Evolutionary conservation across 768 basidiomycete genomes (phyloP), one percentile per base, ranked within the genome.

Genomic region (Lactarius psammicola): DNA sequence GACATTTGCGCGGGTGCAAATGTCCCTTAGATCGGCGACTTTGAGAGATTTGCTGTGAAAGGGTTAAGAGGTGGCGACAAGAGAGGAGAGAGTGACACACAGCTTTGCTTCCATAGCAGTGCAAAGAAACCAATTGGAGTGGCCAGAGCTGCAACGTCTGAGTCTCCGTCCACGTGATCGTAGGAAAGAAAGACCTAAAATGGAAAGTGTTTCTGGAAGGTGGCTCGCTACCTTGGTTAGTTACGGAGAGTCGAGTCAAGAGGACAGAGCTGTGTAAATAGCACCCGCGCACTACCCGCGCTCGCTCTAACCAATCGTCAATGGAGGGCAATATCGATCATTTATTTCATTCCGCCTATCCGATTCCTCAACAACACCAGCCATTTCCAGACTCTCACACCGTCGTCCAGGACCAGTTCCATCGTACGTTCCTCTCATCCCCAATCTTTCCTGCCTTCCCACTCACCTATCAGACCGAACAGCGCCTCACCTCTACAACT

Each of bases 1-100:
- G 62, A 84, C 76, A 40, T 72, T 65, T 26, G 87, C 88, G 55
- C 78, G 80, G 60, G 78, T 51, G 72, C 90, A 84, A 66, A 90
- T 82, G 63, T 83, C 80, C 71, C 78, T 85, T 75, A 90, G 85
- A 69, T 90, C 88, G 40, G 82, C 81, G 73, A 89, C 89, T 75
- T 88, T 89, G 78, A 90, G 85, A 0, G 85, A 76, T 75, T 85
- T 87, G 65, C 81, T 81, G 72, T 62, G 40, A n/a, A 20, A 31
- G 64, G 60, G 11, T 30, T 56, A 1, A 58, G 65, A 63, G 63
- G 64, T 58, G 55, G 31, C 4, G 44, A 33, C 46, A 9, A 17
- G 26, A 17, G 33, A 51, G 38, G 53, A 53, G 53, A 60, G 15
- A 49, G 26, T 42, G 56, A 75, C 77, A 38, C 67, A 78, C 77